Evolutionary conservation across 2,329 filamentous ascomycete genomes (phyloP), one percentile per base, ranked within the genome.

Genomic region (Fusarium brevicatenulatum): DNA sequence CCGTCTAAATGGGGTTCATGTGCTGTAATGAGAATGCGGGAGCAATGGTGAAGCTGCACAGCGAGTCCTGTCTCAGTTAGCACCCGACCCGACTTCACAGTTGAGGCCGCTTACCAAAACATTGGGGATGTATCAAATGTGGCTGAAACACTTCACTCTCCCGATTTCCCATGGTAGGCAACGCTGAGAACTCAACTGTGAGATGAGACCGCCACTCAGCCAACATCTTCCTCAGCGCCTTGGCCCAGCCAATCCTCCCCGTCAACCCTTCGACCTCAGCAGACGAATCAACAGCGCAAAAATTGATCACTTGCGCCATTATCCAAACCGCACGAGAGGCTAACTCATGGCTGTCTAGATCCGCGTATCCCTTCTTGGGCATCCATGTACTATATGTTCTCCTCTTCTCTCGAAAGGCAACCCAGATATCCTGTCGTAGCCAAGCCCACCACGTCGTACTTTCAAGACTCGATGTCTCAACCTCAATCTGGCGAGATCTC

Each of bases 361-460:
- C 82, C 9, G 81, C 76, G 43, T 87, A 84, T 2, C 83, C 80
- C 63, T 85, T 86, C 12, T 83, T 85, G 0, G 89, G 89, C 47
- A 82, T 83, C 88, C 89, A 91, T 54, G 90, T 89, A 39, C 85
- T 90, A 68, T 90, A 85, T 5, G 86, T 85, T 12, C 85, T 83
- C 9, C 90, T 81, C 28, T 84, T 83, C 75, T 91, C 89, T 2
- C 88, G 84, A 70, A 91, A 91, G 0, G 89, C 89, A 4, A 88
- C 89, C 89, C 89, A 91, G 0, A 90, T 84, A 75, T 92, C 90
- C 75, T 92, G 90, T n/a, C 88, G 83, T 7, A 91, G 80, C 90
- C 90, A 92, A 2, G 87, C 86, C 90, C 90, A 92, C 90, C 90
- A 91, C 0, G 89, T 87, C 0, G 89, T 87, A 69, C 87, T 85